Percentiles rank a stretch among this genome's conserved stretches.
Evolutionary conservation across 2,329 filamentous ascomycete species (phyloP).

Genomic region (Xylariaceae sp.): DNA sequence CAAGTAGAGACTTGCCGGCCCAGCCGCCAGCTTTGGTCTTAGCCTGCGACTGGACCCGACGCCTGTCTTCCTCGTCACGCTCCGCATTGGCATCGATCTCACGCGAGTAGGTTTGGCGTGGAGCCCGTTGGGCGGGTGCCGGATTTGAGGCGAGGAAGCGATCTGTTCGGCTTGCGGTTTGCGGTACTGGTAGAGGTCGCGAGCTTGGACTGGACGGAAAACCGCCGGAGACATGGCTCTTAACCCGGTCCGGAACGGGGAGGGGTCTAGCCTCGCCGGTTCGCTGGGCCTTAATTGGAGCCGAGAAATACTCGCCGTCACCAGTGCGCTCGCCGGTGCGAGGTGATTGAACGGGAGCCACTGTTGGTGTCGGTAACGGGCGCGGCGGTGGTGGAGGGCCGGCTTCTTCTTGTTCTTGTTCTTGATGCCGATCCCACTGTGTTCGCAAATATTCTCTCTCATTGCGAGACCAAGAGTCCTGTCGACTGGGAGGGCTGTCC

Average conservation of each 20-base stretch:
- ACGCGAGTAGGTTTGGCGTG: conserved; percentile 50
- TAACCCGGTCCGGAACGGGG: conserved; percentile 40
- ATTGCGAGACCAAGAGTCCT: conserved; percentile 60
- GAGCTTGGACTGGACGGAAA: conserved; percentile 16
- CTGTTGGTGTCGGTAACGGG: conserved; percentile 39
- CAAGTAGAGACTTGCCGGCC: conserved; percentile 67
- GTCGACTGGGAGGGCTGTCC: conserved; percentile 45
- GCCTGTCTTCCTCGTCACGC: conserved; percentile 58
- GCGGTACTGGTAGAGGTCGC: conserved; percentile 28
- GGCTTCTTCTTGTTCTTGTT: conserved; percentile 24
- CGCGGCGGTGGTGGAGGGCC: conserved; percentile 30
- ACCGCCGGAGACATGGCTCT: conserved; percentile 27
- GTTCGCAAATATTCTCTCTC: conserved; percentile 62
- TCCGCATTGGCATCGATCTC: conserved; percentile 56
- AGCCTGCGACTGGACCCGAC: conserved; percentile 53
- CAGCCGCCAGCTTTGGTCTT: conserved; percentile 60
- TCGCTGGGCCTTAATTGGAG: conserved; percentile 34
- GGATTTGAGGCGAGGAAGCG: conserved; percentile 54
- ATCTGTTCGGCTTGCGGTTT: conserved; percentile 48
- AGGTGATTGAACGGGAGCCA: conserved; percentile 4
- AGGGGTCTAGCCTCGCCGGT: conserved; percentile 48
- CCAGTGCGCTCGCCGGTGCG: no score
- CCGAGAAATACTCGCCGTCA: background rate
- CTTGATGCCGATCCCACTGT: conserved; percentile 44
- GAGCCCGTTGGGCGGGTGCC: conserved; percentile 38